Conservation (phyloP, 495 filamentous ascomycete species). For the Penicillium maclennaniae region DNA sequence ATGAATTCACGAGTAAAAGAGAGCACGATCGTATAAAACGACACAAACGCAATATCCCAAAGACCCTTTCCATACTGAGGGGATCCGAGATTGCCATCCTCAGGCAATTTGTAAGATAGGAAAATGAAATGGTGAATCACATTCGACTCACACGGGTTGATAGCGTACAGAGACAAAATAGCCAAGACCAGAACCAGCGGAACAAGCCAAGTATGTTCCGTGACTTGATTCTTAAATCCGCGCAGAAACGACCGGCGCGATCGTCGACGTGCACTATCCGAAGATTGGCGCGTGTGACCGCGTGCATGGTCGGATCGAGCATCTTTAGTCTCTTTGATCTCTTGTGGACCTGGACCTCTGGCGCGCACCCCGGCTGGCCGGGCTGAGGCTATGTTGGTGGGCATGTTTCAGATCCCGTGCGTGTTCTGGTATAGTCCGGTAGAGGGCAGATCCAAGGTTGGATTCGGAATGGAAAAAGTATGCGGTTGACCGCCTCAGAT, state of each 20-base stretch:
- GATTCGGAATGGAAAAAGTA: background rate
- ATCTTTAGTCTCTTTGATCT: too few relatives aligned
- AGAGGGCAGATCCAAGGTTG: background rate
- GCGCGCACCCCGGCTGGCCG: too few relatives aligned
- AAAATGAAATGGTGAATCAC: constrained; percentile 74
- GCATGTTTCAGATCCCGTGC: background rate
- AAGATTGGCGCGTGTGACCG: background rate
- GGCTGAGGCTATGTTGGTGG: background rate
- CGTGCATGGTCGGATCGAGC: too few relatives aligned
- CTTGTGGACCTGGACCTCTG: background rate
- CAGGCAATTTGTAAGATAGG: constrained; percentile 72
- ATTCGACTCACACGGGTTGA: constrained; percentile 72
- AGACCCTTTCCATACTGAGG: constrained; percentile 77
- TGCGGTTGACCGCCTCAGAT: background rate
- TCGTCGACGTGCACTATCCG: constrained; percentile 5
- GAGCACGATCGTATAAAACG: constrained; percentile 78
- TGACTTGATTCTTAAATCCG: constrained; percentile 50
- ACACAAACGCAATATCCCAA: constrained; percentile 75
- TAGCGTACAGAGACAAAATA: constrained; percentile 57
- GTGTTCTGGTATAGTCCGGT: background rate
- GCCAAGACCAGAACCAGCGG: constrained; percentile 62
- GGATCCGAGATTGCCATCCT: constrained; percentile 26
- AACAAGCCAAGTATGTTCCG: constrained; percentile 67
- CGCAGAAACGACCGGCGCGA: constrained; percentile 49
- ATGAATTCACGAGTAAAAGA: constrained; percentile 87